phyloP scores from a whole-genome alignment of 257 asterid species.

The Plantago elongata region DNA sequence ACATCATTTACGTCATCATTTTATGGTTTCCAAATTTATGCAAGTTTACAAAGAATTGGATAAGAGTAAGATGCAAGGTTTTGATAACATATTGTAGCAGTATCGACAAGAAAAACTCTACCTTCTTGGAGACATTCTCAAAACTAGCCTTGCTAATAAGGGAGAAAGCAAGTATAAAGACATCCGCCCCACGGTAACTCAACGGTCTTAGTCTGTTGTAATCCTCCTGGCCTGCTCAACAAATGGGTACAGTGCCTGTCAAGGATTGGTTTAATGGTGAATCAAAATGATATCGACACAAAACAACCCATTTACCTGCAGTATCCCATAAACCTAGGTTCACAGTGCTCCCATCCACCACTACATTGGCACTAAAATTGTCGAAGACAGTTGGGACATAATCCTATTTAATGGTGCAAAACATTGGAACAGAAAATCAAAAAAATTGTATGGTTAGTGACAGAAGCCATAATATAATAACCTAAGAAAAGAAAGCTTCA shows the following conservation, averaged over 20 bases:
- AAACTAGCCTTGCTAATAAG: constrained; percentile 90
- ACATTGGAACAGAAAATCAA: too few species aligned
- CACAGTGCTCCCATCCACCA: constrained; percentile 81
- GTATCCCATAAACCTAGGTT: constrained; percentile 88
- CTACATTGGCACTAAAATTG: constrained; percentile 86
- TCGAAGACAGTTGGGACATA: constrained; percentile 91
- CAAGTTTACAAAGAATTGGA: background rate
- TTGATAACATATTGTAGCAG: background rate
- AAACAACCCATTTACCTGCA: constrained; percentile 48
- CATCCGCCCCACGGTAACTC: constrained; percentile 96
- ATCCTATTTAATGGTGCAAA: constrained; percentile 39
- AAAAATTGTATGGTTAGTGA: too few species aligned
- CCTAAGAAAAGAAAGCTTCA: background rate
- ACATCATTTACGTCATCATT: too few species aligned
- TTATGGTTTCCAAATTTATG: too few species aligned
- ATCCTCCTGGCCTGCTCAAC: constrained; percentile 79
- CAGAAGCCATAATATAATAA: background rate
- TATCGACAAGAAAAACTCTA: constrained; percentile 16
- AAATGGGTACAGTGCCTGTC: constrained; percentile 8
- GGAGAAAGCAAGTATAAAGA: constrained; percentile 83
- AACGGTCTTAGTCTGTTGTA: constrained; percentile 79
- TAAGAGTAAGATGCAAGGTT: background rate
- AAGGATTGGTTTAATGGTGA: constrained; percentile 14
- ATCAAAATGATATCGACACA: background rate
- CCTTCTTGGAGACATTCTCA: constrained; percentile 77